Evolutionary conservation across 768 basidiomycete genomes (phyloP).

Genomic region (Botryobasidium botryosum): DNA sequence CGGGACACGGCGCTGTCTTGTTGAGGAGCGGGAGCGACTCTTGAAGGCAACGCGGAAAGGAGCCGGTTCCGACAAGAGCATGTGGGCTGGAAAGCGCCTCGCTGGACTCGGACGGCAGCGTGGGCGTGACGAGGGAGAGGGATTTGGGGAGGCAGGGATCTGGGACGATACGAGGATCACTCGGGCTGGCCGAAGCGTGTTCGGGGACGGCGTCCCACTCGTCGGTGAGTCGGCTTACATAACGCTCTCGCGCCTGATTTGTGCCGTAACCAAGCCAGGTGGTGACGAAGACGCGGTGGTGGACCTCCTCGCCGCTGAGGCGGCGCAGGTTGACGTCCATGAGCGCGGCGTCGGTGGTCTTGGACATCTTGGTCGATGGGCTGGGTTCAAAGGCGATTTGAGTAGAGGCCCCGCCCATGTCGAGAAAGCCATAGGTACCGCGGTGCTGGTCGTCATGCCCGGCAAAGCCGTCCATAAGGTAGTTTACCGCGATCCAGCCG

Average conservation of each 20-base stretch:
- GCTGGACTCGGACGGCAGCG: slow-evolving; percentile 30
- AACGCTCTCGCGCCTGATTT: slow-evolving; percentile 89
- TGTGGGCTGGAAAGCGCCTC: slow-evolving; percentile 31
- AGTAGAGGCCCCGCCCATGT: slow-evolving; percentile 98
- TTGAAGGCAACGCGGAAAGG: slow-evolving; percentile 68
- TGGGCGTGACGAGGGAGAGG: slow-evolving; percentile 41
- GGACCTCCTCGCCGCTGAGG: slow-evolving; percentile 69
- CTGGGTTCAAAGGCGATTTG: slow-evolving; percentile 96
- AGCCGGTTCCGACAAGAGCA: slow-evolving; percentile 68
- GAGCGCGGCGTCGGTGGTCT: slow-evolving; percentile 39
- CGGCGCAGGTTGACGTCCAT: slow-evolving; percentile 69
- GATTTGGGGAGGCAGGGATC: slow-evolving; percentile 87
- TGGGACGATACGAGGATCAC: slow-evolving; percentile 25
- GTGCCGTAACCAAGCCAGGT: slow-evolving; percentile 99
- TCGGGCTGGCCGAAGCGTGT: slow-evolving; percentile 1
- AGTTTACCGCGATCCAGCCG: slow-evolving; percentile 98
- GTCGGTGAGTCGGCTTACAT: slow-evolving; percentile 51
- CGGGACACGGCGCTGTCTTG: slow-evolving; percentile 65
- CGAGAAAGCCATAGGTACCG: slow-evolving; percentile 92
- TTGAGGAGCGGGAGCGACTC: slow-evolving; percentile 65
- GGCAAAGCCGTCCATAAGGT: slow-evolving; percentile 90
- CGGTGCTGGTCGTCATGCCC: slow-evolving; percentile 28
- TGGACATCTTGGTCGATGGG: slow-evolving; percentile 16
- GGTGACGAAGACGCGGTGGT: slow-evolving; percentile 89
- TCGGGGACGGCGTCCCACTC: slow-evolving; percentile 29